Conservation (phyloP, 1,284 basidiomycete genomes). For the Hypsizygus ulmarius region DNA sequence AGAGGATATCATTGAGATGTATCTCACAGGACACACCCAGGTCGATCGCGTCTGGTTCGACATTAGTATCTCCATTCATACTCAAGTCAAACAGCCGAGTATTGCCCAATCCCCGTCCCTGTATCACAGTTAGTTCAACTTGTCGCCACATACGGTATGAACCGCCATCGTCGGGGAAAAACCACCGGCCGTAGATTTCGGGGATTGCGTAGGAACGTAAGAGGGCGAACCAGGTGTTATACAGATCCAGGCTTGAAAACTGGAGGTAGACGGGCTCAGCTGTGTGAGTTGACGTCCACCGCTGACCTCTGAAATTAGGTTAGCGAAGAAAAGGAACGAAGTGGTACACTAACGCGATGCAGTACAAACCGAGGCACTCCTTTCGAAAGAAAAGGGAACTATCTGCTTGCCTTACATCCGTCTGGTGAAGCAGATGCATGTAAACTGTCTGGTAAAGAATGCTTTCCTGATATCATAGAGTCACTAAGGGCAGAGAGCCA, state of each 20-base stretch:
- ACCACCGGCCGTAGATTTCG: constrained; percentile 68
- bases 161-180: constrained; percentile 61
- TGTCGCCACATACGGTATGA: constrained; percentile 84
- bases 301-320: constrained; percentile 47
- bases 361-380: constrained; percentile 68
- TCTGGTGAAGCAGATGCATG: constrained; percentile 68
- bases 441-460: constrained; percentile 70
- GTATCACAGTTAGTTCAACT: constrained; percentile 65
- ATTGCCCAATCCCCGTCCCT: constrained; percentile 66
- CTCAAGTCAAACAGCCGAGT: constrained; percentile 31
- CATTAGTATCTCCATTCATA: constrained; percentile 27
- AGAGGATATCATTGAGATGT: constrained; percentile 57
- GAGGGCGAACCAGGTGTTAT: constrained; percentile 71
- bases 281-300: constrained; percentile 52
- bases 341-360: constrained; percentile 53
- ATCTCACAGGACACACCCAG: constrained; percentile 72
- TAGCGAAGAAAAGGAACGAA: constrained; percentile 10
- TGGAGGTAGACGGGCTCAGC: constrained; percentile 71
- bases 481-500: constrained; percentile 12
- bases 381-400: constrained; percentile 69
- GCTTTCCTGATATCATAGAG: constrained; percentile 47
- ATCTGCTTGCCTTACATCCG: constrained; percentile 69
- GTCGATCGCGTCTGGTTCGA: constrained; percentile 55
- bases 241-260: constrained; percentile 56
- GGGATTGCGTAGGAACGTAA: constrained; percentile 74